Evolutionary conservation across 257 asterid species (phyloP).

Genomic region (Capsicum rhomboideum): DNA sequence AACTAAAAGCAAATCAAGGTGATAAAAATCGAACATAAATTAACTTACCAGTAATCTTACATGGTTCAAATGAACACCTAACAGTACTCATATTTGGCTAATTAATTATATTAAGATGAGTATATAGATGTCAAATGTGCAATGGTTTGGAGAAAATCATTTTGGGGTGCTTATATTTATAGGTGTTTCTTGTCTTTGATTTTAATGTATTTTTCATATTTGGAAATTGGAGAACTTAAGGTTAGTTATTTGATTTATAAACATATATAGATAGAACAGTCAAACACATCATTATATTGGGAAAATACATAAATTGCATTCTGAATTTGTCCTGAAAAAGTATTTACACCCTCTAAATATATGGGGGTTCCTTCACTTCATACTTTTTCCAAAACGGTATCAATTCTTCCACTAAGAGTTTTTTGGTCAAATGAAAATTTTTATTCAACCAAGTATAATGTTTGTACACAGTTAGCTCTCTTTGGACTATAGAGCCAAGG

Average conservation of each 20-base stretch:
- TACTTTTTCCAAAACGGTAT: background rate
- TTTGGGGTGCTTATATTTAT: background rate
- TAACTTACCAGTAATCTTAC: background rate
- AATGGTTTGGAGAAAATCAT: background rate
- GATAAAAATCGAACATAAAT: background rate
- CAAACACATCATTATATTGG: background rate
- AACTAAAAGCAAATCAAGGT: background rate
- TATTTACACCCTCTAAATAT: background rate
- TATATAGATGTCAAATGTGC: background rate
- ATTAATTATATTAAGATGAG: background rate
- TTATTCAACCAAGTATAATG: too few species aligned
- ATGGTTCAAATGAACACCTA: background rate
- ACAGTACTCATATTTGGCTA: background rate
- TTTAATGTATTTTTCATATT: background rate
- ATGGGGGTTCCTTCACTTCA: background rate
- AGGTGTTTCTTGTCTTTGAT: background rate
- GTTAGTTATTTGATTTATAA: background rate
- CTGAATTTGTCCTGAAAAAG: background rate
- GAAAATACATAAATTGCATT: background rate
- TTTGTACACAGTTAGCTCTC: too few species aligned
- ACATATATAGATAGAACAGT: background rate
- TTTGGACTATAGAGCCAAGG: too few species aligned
- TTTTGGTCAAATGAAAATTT: too few species aligned
- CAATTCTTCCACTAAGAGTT: too few species aligned
- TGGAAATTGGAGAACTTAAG: background rate